These are phyloP conservation scores for Hygrophorus pudorinus DNA, from an alignment of 768 basidiomycete species.

Conservation along the genomic window DNA sequence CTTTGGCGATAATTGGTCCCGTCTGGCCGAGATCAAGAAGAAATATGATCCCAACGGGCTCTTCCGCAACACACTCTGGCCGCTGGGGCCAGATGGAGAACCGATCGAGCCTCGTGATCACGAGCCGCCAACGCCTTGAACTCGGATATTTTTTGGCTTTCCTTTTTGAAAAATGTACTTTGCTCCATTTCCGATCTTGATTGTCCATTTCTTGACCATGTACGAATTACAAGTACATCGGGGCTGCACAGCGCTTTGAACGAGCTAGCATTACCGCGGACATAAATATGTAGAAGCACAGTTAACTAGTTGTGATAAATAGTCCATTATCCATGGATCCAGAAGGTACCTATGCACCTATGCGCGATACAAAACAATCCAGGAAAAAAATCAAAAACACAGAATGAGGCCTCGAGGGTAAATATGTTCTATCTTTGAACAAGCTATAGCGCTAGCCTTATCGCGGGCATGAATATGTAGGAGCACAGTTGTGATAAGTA, in stretches of 20 bases:
- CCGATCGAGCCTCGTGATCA: conserved; percentile 47
- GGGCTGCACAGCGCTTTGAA: too few relatives aligned
- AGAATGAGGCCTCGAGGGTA: not conserved
- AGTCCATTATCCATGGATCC: too few relatives aligned
- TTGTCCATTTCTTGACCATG: too few relatives aligned
- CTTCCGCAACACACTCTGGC: conserved; percentile 78
- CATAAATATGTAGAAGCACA: not conserved
- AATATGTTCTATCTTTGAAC: conserved; percentile 4
- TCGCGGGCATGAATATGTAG: not conserved
- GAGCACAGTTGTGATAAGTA: too few relatives aligned
- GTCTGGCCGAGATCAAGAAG: conserved; percentile 61
- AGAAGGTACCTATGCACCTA: not conserved
- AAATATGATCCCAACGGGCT: conserved; percentile 69
- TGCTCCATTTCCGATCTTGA: too few relatives aligned
- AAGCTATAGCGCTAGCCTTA: too few relatives aligned
- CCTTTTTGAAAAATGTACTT: too few relatives aligned
- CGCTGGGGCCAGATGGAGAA: conserved; percentile 47
- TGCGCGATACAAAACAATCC: conserved; percentile 1
- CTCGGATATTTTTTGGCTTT: too few relatives aligned
- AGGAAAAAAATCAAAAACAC: conserved; percentile 8
- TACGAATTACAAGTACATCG: too few relatives aligned
- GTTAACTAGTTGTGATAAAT: too few relatives aligned
- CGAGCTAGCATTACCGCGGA: too few relatives aligned
- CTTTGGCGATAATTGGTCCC: conserved; percentile 68
- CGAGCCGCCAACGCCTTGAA: conserved; percentile 45